phyloP scores from a whole-genome alignment of 2,329 filamentous ascomycete species.

The Cadophora luteo-olivacea region DNA sequence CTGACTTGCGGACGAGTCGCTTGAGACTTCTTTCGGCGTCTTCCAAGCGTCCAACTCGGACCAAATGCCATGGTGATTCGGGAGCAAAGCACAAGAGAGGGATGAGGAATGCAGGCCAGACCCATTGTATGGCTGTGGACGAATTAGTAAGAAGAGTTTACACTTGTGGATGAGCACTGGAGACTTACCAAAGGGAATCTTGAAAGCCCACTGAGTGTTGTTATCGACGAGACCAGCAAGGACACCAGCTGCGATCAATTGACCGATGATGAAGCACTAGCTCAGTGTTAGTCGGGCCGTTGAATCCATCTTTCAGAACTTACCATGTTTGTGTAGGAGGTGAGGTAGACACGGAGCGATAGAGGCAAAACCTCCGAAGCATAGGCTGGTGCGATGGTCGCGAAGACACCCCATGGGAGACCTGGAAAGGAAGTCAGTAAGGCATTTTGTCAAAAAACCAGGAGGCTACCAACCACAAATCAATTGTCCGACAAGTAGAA shows the following conservation, averaged over 20 bases:
- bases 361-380: conserved; percentile 58
- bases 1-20: conserved; percentile 42
- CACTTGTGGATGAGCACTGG: not conserved
- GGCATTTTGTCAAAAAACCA: too few relatives aligned
- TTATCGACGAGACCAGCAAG: conserved; percentile 49
- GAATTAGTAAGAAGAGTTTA: not conserved
- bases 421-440: not conserved
- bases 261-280: conserved; percentile 56
- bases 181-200: conserved; percentile 52
- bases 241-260: conserved; percentile 54
- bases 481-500: conserved; percentile 54
- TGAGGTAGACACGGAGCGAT: conserved; percentile 57
- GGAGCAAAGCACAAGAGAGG: conserved; percentile 52
- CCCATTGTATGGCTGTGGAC: conserved; percentile 46
- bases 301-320: too few relatives aligned
- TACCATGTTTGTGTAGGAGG: conserved; percentile 56
- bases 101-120: conserved; percentile 54
- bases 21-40: conserved; percentile 52
- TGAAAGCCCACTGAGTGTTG: conserved; percentile 45
- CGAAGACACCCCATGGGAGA: conserved; percentile 57
- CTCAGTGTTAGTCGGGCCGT: too few relatives aligned
- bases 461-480: conserved; percentile 47
- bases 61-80: conserved; percentile 57
- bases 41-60: conserved; percentile 50
- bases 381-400: conserved; percentile 47